Evolutionary conservation across 768 basidiomycete genomes (phyloP).

Genomic region (Sporobolomyces phaffii): DNA sequence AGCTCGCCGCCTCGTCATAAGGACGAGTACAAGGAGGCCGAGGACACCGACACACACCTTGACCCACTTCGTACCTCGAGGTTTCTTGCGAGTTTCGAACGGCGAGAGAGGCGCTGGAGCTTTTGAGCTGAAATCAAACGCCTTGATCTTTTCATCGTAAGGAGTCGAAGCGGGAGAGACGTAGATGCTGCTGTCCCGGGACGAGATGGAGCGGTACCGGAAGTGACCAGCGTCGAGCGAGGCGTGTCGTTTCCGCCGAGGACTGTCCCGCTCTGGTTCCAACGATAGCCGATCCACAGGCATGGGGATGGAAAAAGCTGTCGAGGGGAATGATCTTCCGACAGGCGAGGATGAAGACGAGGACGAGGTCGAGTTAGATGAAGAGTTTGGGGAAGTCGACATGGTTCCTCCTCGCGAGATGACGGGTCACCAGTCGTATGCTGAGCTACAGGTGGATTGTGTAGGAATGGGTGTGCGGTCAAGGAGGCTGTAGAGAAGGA

Average conservation of each 20-base stretch:
- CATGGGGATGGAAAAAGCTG: neutral
- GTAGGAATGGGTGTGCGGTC: too few species aligned
- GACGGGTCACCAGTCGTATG: too few species aligned
- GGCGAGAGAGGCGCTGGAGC: neutral
- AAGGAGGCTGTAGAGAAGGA: neutral
- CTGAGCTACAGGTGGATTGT: too few species aligned
- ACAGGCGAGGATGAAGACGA: neutral
- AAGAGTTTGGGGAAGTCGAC: neutral
- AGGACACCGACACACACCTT: conserved; percentile 1
- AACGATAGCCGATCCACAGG: neutral
- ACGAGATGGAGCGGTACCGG: neutral
- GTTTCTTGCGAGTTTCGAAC: neutral
- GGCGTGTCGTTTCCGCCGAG: conserved; percentile 10
- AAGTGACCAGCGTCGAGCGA: conserved; percentile 3
- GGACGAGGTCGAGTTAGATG: neutral
- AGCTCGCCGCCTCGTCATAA: neutral
- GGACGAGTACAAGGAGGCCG: neutral
- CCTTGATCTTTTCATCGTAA: neutral
- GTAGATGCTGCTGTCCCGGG: neutral
- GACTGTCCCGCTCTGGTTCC: neutral
- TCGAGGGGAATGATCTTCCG: neutral
- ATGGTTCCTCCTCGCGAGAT: neutral
- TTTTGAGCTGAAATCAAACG: neutral
- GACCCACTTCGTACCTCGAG: neutral
- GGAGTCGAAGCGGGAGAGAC: neutral